Evolutionary conservation across 805 yeast genomes (phyloP), one percentile per base, ranked within the genome.

Genomic region (Pichia heedii): DNA sequence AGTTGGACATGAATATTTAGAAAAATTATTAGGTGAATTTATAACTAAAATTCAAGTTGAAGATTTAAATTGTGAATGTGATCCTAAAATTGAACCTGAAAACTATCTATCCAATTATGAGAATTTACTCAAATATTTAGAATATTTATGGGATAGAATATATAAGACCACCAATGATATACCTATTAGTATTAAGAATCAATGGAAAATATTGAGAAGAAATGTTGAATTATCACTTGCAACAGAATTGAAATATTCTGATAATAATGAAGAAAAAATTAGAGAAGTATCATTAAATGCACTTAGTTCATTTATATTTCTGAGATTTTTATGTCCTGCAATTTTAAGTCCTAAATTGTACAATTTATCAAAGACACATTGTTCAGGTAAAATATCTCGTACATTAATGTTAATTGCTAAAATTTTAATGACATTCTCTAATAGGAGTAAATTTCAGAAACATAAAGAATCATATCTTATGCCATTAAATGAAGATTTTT

Each of bases 291-390:
- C 87, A 0, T 66, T 82, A 46, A 82, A 88, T 55, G 84, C 95
- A 40, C 65, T 89, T 27, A 75, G 93, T 19, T 88, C 96, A 1
- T 84, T 93, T 54, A 65, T 90, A 12, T 93, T 90, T 58, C 64
- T 90, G 47, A 68, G 96, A 47, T 85, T 81, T 60, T 74, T 88
- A 50, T 88, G 96, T 54, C 97, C 98, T 0, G 95, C 96, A 0
- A 74, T 90, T 24, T 64, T 93, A 56, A 89, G 87, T 54, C 98
- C 98, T 0, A 87, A 86, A 54, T 61, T 89, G 39, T 88, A 87
- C 59, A 79, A 80, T 47, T 66, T 93, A 40, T 76, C 86, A 0
- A 71, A 75, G 41, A 69, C 74, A 32, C 90, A 84, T 52, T 86
- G 87, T 46, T 71, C 79, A 9, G 86, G 88, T 2, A 69, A 70